These are phyloP conservation scores for Phaeosphaeriaceae sp. DNA, from an alignment of 2,329 filamentous ascomycete species.

Conservation along the genomic window DNA sequence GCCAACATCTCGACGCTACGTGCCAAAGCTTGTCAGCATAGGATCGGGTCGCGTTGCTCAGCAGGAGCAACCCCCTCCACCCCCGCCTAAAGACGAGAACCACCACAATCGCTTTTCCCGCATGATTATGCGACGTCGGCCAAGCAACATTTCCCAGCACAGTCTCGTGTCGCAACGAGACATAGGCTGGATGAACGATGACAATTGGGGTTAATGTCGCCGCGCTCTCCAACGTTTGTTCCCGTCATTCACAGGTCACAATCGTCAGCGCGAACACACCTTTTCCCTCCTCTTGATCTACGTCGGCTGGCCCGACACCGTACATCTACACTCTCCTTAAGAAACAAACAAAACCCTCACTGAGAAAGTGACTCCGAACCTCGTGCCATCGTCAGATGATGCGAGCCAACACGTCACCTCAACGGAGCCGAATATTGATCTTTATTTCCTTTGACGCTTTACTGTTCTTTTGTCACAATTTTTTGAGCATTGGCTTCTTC, in stretches of 20 bases:
- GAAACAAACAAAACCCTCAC: constrained; percentile 34
- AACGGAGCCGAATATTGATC: constrained; percentile 35
- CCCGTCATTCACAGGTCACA: background rate
- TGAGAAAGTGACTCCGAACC: constrained; percentile 51
- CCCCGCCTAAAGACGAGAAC: constrained; percentile 44
- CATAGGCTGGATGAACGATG: constrained; percentile 45
- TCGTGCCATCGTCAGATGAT: constrained; percentile 29
- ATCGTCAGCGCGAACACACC: background rate
- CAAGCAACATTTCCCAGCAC: constrained; percentile 48
- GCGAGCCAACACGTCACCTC: constrained; percentile 46
- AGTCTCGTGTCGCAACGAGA: constrained; percentile 40
- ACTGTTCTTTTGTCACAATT: constrained; percentile 4
- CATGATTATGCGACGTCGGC: constrained; percentile 44
- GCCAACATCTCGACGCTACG: constrained; percentile 36
- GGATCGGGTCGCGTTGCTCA: constrained; percentile 33
- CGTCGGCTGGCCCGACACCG: constrained; percentile 37
- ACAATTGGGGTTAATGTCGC: constrained; percentile 43
- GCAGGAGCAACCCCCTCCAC: constrained; percentile 42
- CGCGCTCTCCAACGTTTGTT: background rate
- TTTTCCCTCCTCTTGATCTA: background rate
- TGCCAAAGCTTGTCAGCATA: constrained; percentile 46
- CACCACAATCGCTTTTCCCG: constrained; percentile 44
- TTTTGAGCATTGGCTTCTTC: background rate
- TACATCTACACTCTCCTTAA: constrained; percentile 31
- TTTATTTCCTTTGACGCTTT: constrained; percentile 28